These are phyloP conservation scores for Apiospora sp. DNA, from an alignment of 2,329 filamentous ascomycete species.

Conservation along the genomic window DNA sequence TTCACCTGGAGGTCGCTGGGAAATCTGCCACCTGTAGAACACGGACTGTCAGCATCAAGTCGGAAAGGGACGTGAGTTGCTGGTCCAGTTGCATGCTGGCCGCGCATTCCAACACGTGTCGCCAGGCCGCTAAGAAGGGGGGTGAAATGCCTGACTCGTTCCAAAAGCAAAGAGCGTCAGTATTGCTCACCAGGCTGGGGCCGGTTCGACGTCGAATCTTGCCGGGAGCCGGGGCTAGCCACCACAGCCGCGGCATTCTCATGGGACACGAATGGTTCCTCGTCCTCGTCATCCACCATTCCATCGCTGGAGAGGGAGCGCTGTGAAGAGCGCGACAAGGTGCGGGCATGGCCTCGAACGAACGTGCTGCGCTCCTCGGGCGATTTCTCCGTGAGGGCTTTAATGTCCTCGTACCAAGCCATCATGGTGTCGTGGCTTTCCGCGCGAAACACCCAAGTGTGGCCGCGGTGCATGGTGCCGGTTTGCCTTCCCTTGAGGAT, in stretches of 20 bases:
- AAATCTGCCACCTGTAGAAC: conserved; percentile 64
- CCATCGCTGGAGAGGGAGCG: conserved; percentile 76
- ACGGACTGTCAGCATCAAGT: conserved; percentile 18
- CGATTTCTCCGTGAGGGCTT: conserved; percentile 85
- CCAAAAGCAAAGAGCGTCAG: conserved; percentile 16
- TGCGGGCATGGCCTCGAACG: conserved; percentile 82
- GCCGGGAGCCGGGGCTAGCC: conserved; percentile 54
- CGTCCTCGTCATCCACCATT: conserved; percentile 77
- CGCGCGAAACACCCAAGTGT: conserved; percentile 76
- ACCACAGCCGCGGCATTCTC: conserved; percentile 62
- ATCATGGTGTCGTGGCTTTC: conserved; percentile 92
- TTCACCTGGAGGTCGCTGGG: conserved; percentile 92
- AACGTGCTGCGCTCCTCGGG: conserved; percentile 89
- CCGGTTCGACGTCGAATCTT: conserved; percentile 66
- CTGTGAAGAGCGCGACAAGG: conserved; percentile 72
- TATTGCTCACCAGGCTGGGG: conserved; percentile 82
- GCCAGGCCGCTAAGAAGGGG: conserved; percentile 4
- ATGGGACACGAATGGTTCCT: conserved; percentile 66
- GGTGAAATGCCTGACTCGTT: conserved; percentile 7
- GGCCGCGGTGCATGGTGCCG: conserved; percentile 85
- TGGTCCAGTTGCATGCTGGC: background rate
- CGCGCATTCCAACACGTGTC: background rate
- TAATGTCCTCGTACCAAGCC: conserved; percentile 95
- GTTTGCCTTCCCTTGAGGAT: conserved; percentile 96
- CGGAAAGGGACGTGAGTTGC: background rate